phyloP scores from a whole-genome alignment of 495 filamentous ascomycete species.

The Massariosphaeria phaeospora region DNA sequence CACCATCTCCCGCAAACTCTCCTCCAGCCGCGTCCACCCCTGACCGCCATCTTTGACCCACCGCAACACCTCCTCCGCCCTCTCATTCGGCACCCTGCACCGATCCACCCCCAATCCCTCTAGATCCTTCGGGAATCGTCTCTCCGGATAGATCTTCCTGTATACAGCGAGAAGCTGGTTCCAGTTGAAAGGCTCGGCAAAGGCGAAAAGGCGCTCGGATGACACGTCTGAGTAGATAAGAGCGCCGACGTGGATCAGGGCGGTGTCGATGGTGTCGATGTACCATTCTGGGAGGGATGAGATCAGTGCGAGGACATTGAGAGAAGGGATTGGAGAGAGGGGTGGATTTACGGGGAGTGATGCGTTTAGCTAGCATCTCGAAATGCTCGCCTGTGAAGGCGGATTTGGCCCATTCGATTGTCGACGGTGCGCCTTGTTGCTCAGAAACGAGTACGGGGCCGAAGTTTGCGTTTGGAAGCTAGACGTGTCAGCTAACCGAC shows the following conservation, averaged over 20 bases:
- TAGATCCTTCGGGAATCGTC: conserved; percentile 15
- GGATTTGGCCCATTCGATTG: conserved; percentile 13
- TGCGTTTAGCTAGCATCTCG: not conserved
- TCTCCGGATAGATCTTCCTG: conserved; percentile 16
- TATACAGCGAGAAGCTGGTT: conserved; percentile 22
- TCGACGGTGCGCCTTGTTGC: conserved; percentile 16
- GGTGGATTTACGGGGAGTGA: conserved; percentile 14
- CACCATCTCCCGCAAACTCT: conserved; percentile 10
- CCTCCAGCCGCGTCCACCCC: conserved; percentile 17
- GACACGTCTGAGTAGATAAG: conserved; percentile 22
- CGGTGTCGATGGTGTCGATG: conserved; percentile 18
- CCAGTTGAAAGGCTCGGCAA: conserved; percentile 18
- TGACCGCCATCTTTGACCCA: conserved; percentile 16
- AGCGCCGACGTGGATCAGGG: conserved; percentile 27
- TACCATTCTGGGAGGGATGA: conserved; percentile 15
- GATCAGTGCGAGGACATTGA: not conserved
- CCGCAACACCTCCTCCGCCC: conserved; percentile 25
- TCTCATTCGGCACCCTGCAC: conserved; percentile 2
- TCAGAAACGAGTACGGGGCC: conserved; percentile 19
- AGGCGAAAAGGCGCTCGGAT: conserved; percentile 29
- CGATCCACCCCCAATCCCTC: conserved; percentile 19
- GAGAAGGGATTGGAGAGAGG: not conserved
- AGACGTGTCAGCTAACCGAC: not conserved
- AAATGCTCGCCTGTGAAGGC: conserved; percentile 15
- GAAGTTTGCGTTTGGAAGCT: conserved; percentile 44